phyloP scores from a whole-genome alignment of 768 basidiomycete species.

The Pulveroboletus sp. region DNA sequence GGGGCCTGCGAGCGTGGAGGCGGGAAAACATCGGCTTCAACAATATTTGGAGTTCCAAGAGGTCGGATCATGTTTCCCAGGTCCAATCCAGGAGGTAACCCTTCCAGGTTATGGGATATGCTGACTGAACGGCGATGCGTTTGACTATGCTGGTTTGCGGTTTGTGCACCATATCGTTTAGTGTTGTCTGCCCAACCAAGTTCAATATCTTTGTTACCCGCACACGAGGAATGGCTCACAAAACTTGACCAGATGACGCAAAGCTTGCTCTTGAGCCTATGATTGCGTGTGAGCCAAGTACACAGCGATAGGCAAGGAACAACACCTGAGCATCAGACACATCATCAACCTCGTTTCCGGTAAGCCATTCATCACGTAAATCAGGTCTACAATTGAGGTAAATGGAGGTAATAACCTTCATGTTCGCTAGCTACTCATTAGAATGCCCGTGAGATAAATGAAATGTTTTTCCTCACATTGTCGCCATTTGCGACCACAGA shows the following conservation, averaged over 20 bases:
- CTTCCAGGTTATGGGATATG: constrained; percentile 79
- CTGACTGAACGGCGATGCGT: constrained; percentile 80
- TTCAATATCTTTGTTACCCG: constrained; percentile 6
- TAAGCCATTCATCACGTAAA: constrained; percentile 95
- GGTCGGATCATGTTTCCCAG: constrained; percentile 73
- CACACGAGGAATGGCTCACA: constrained; percentile 52
- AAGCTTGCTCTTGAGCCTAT: constrained; percentile 92
- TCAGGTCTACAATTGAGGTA: constrained; percentile 97
- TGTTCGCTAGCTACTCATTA: constrained; percentile 67
- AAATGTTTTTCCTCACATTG: constrained; percentile 61
- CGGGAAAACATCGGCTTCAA: constrained; percentile 93
- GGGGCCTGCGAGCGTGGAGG: constrained; percentile 86
- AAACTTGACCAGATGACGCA: constrained; percentile 92
- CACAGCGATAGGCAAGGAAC: constrained; percentile 2
- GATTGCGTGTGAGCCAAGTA: constrained; percentile 10
- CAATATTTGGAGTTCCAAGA: constrained; percentile 69
- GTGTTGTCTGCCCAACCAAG: constrained; percentile 66
- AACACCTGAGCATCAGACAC: constrained; percentile 85
- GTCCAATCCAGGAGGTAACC: constrained; percentile 71
- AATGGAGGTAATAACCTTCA: constrained; percentile 99
- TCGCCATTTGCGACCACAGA: constrained; percentile 96
- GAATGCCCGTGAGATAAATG: not conserved
- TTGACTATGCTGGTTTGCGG: constrained; percentile 48
- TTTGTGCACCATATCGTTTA: constrained; percentile 75
- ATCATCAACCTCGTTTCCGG: constrained; percentile 89